A percentile compares a stretch with the other conserved stretches of the same genome.
Evolutionary conservation across 176 grass and related monocot species (phyloP).

Genomic region (Aegilops sharonensis): DNA sequence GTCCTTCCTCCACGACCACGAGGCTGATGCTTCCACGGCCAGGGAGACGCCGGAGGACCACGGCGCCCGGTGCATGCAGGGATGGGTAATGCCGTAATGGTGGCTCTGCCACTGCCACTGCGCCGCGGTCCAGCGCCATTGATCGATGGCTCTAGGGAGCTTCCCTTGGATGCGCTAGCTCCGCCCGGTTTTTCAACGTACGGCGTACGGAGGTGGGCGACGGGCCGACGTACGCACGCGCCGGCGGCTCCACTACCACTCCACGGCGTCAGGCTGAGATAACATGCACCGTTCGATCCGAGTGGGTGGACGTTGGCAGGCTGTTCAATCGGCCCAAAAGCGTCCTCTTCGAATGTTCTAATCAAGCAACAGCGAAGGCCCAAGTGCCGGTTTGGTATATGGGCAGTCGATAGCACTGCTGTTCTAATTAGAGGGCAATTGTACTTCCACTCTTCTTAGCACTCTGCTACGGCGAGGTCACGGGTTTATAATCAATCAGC

Average conservation of each 20-base stretch:
- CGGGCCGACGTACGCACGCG: background rate
- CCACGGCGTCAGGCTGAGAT: background rate
- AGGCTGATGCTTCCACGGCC: background rate
- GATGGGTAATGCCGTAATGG: background rate
- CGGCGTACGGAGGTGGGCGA: too few species aligned
- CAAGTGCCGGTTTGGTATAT: background rate
- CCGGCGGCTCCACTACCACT: background rate
- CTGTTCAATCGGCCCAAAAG: background rate
- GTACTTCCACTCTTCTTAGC: background rate
- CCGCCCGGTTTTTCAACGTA: background rate
- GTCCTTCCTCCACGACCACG: background rate
- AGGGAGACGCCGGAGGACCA: background rate
- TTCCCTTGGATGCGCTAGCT: background rate
- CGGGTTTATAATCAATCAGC: background rate
- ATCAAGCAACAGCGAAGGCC: background rate
- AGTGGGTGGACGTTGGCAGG: background rate
- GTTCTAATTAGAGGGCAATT: background rate
- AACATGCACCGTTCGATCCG: background rate
- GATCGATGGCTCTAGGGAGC: too few species aligned
- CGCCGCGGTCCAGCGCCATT: background rate
- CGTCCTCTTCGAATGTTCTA: background rate
- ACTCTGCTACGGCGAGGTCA: background rate
- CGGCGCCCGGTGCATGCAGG: too few species aligned
- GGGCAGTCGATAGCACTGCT: background rate
- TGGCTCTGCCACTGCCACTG: background rate